Base-by-base conservation (phyloP, 192 early-diverging fungal genomes). In the Thamnidium elegans region DNA sequence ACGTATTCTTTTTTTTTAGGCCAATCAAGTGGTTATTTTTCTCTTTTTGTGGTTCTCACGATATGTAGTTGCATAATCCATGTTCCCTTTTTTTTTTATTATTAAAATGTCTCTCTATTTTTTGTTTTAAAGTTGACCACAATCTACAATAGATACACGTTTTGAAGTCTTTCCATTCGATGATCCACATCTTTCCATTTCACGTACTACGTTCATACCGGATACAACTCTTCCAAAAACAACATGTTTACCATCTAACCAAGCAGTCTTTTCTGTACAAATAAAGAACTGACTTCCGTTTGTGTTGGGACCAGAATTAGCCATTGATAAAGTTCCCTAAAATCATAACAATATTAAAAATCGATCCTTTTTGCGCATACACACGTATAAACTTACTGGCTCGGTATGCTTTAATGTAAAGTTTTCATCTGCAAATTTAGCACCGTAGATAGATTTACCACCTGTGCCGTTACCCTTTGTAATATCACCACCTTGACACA, bases 221-320 rank as follows among this genome's bases (percentile, higher is more conserved):
- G 90, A 81, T 11, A 69, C 55, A n/a, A 89, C 89, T 31, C 45
- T 34, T 21, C 87, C 87, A 78, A 90, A 86, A 20, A 95, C 92
- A 34, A 91, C 89, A 73, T 94, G 92, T 71, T 91, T 92, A 62
- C 81, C 79, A 78, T 94, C 92, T 51, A 94, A 81, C 90, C 90
- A 94, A 15, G 72, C 48, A 14, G 91, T 93, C 69, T 89, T 84
- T 30, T 79, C 87, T 15, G 87, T 86, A 48, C 88, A 91, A 52
- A 98, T 95, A 73, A 96, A 98, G 72, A 98, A 98, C 75, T 98
- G 94, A 26, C 85, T 88, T 21, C 87, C 93, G 64, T 97, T 97
- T 19, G 95, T 94, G 50, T 86, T 82, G 4, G 90, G 83, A 7
- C 89, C 89, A 6, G 90, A 83, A 71, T 98, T 98, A 1, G 96